These are phyloP conservation scores for Apium graveolens DNA, from an alignment of 129 eudicot species.

Conservation along the genomic window DNA sequence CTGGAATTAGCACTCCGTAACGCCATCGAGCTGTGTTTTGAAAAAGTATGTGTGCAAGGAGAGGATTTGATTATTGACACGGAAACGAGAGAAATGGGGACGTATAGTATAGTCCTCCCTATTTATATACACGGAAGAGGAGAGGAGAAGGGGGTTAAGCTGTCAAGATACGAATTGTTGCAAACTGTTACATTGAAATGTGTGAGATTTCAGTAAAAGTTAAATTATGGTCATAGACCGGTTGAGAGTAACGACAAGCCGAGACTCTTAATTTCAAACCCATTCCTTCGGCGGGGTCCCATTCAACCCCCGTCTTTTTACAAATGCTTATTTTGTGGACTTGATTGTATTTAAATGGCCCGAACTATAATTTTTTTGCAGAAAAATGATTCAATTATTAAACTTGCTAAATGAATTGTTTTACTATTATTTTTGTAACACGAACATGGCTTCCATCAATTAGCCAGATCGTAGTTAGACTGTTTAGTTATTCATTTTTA, in stretches of 20 bases:
- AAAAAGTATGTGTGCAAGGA: neutral
- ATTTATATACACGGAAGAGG: no score
- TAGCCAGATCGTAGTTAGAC: no score
- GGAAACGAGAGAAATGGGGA: neutral
- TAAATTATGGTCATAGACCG: neutral
- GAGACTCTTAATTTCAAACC: neutral
- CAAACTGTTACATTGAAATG: neutral
- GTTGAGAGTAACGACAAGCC: neutral
- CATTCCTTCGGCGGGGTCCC: neutral
- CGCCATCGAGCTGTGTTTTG: conserved; percentile 4
- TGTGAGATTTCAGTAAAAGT: neutral
- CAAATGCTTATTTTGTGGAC: no score
- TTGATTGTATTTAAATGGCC: no score
- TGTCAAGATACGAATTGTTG: neutral
- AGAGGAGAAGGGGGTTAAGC: neutral
- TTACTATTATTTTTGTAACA: no score
- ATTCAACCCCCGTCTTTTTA: neutral
- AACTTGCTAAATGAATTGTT: no score
- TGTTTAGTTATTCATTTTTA: no score
- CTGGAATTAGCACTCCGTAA: conserved; percentile 2
- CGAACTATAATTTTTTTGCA: no score
- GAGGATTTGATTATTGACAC: no score
- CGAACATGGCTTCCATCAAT: no score
- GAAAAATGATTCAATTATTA: no score
- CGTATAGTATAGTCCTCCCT: neutral